Evolutionary conservation across 768 basidiomycete species (phyloP), one percentile per base, ranked within the genome.

Genomic region (Pholiota conissans): DNA sequence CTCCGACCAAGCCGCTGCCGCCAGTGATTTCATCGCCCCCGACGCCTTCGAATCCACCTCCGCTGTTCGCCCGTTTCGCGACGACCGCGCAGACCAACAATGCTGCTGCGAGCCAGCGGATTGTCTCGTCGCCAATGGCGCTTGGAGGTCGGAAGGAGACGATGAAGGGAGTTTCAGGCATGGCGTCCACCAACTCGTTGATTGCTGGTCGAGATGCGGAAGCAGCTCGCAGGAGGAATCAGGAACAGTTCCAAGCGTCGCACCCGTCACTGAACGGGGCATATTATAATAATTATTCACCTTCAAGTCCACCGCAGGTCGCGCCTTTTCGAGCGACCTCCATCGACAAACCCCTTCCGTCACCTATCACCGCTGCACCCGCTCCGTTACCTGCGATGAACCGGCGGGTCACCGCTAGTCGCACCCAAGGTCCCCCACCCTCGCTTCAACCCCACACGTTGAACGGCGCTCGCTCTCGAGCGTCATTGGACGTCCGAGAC

Each of bases 61-160:
- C 80, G 1, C 63, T 83, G 59, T 74, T 76, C 56, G 74, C 77
- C 26, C 66, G 71, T 42, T 77, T 82, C 62, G 69, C 76, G 20
- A 62, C 71, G 11, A 62, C 74, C n/a, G 58, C 60, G 29, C 45
- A 56, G 34, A 60, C 45, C 29, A 14, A 55, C n/a, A 50, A 54
- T 49, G 61, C 59, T 37, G 46, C 40, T 28, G 60, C 64, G 39
- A 47, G 67, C 28, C 71, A 63, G 48, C 67, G 71, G 40, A 62
- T 73, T 8, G 74, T 76, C 7, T 76, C 79, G 9, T 65, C 68
- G 7, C 78, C 76, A 2, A 76, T 76, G 73, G 37, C 65, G n/a
- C 70, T 76, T 13, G 63, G 68, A 8, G 67, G 64, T 57, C 57
- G 73, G 60, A 67, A 61, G 57, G 68, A 67, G 57, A 48, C 56